Base-by-base conservation (phyloP, 106 monocot genomes). In the Dendrobium officinale region DNA sequence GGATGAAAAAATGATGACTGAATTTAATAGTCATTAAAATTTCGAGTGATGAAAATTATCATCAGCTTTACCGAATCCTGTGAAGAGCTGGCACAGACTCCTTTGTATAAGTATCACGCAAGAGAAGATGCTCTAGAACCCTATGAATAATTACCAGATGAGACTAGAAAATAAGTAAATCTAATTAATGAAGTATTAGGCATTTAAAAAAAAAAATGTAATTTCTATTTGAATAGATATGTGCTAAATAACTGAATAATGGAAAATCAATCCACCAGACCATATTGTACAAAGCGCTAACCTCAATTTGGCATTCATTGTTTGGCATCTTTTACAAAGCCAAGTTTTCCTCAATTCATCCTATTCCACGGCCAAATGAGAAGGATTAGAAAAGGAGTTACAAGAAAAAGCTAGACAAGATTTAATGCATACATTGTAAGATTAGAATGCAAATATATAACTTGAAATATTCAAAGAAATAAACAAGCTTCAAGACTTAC, bases 241-340 rank as follows among this genome's bases (percentile, higher is more conserved):
- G 64, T 8, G 24, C 22, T 61, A 64, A n/a, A 9, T 22, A 64
- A 64, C 13, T 64, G 9, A 64, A 64, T 64, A 64, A 64, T n/a
- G 1, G n/a, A 26, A 59, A 11, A 7, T 7, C 6, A 17, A 18
- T 74, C 10, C 74, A 74, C 43, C 41, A 5, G n/a, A 74, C 0
- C 19, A 74, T 4, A 74, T 74, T 8, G 20, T 56, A 37, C 13
- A 75, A 26, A 82, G 42, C 13, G 82, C 86, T 79, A 68, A 99
- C 99, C 99, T 89, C 82, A 99, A 85, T 86, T 99, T 99, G 80
- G 93, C 95, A 89, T 91, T 93, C 91, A 99, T 92, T 75, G 99
- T 95, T 83, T 95, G 95, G 79, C 99, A 99, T 82, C 99, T 88
- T 82, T 99, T 99, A 77, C 89, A 91, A 81, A 95, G 86, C 99